Evolutionary conservation across 495 filamentous ascomycete genomes (phyloP), one percentile per base, ranked within the genome.

Genomic region (Parmelia sp.): DNA sequence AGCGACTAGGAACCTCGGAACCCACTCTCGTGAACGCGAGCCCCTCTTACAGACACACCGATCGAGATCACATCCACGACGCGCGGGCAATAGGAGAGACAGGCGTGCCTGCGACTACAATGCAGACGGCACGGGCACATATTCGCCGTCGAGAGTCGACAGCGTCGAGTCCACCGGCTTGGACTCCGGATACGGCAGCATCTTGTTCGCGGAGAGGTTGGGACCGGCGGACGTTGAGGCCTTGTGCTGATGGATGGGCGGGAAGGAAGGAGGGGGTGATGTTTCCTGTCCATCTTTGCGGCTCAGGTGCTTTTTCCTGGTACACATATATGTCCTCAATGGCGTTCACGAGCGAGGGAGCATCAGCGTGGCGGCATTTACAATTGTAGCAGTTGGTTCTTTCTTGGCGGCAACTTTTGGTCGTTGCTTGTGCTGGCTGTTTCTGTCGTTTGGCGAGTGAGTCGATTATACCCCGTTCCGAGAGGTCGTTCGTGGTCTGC

Each of bases 131-230:
- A 36, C n/a, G 0, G n/a, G 47, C 42, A 1, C 23, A 10, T 4
- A 23, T 40, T 0, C 53, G 42, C n/a, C n/a, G n/a, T n/a, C n/a
- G 3, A 53, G 55, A 10, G 11, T 37, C 12, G 6, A 37, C 2
- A 59, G 42, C 36, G n/a, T 40, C 29, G 35, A 39, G 11, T 51
- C 42, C 6, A 23, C 39, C 27, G 44, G 25, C 6, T 10, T 53
- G 33, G 63, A 66, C 56, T 63, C 67, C 5, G 67, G 64, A 10
- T 66, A 69, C 44, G 67, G 49, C 23, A 64, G 64, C 23, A 67
- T 69, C 40, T 42, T 35, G 35, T 64, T 69, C 56, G 65, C 68
- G 1, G 65, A 67, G 61, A 44, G 55, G 27, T 55, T 69, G 62
- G 68, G 68, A 0, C 57, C 68, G 3, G 42, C 37, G 19, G 49